phyloP scores from a whole-genome alignment of 495 filamentous ascomycete species.

The Tirmania nivea region DNA sequence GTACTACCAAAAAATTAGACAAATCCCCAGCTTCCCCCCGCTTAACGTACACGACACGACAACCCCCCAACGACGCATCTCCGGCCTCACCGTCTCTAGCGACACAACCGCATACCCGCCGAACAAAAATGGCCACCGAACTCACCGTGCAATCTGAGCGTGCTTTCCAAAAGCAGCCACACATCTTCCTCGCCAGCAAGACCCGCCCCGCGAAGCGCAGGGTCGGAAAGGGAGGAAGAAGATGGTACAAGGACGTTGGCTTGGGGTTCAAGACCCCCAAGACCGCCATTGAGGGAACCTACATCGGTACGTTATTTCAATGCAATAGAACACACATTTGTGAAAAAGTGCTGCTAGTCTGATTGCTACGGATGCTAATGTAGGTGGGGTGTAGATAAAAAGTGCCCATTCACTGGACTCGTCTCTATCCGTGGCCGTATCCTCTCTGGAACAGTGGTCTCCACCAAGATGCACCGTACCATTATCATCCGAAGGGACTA shows the following conservation, averaged over 20 bases:
- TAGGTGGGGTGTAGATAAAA: slow-evolving; percentile 60
- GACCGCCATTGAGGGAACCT: slow-evolving; percentile 90
- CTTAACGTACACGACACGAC: slow-evolving; percentile 2
- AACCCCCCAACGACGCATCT: neutral
- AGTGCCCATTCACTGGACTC: slow-evolving; percentile 96
- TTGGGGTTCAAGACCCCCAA: slow-evolving; percentile 95
- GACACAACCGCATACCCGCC: slow-evolving; percentile 21
- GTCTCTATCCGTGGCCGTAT: slow-evolving; percentile 99
- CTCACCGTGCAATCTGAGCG: slow-evolving; percentile 95
- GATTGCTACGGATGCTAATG: no score
- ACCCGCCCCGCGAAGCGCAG: slow-evolving; percentile 59
- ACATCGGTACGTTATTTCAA: slow-evolving; percentile 73
- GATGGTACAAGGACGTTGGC: slow-evolving; percentile 99
- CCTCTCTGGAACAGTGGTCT: slow-evolving; percentile 93
- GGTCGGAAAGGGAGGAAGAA: slow-evolving; percentile 60
- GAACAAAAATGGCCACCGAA: slow-evolving; percentile 73
- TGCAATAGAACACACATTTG: neutral
- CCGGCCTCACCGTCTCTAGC: slow-evolving; percentile 7
- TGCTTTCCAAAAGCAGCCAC: slow-evolving; percentile 98
- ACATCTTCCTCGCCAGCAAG: slow-evolving; percentile 96
- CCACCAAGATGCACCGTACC: slow-evolving; percentile 99
- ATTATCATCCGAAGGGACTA: slow-evolving; percentile 99
- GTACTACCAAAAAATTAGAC: neutral
- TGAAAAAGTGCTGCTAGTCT: no score
- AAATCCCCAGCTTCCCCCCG: neutral